These are phyloP conservation scores for Fraxinus cuspidata DNA, from an alignment of 257 asterid species.

Conservation along the genomic window DNA sequence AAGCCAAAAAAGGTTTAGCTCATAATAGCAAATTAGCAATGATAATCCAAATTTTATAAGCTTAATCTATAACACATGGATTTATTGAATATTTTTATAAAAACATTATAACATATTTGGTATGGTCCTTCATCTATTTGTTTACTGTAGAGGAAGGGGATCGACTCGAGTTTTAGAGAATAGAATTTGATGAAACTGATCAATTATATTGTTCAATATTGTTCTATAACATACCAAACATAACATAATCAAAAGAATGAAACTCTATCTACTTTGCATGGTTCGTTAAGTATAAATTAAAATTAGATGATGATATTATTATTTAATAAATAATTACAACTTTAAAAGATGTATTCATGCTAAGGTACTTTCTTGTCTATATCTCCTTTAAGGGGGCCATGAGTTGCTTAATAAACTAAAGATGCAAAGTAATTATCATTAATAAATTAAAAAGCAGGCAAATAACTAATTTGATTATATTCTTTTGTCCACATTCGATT, in stretches of 20 bases:
- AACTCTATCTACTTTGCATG: neutral
- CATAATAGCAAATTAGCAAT: constrained; percentile 12
- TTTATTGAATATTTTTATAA: neutral
- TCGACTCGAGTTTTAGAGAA: neutral
- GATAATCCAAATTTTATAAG: constrained; percentile 23
- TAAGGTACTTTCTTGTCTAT: neutral
- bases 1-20: constrained; percentile 23
- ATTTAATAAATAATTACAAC: neutral
- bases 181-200: neutral
- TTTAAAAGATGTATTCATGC: neutral
- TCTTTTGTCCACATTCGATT: neutral
- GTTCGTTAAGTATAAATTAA: neutral
- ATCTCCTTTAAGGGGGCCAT: neutral
- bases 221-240: neutral
- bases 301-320: neutral
- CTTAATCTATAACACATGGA: constrained; percentile 5
- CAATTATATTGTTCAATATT: neutral
- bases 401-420: neutral
- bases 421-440: neutral
- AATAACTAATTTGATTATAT: neutral
- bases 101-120: no score
- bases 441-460: neutral
- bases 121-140: neutral
- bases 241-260: neutral
- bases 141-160: neutral